These are phyloP conservation scores for Patellifolia procumbens DNA, from an alignment of 179 eudicot genomes.

Conservation along the genomic window DNA sequence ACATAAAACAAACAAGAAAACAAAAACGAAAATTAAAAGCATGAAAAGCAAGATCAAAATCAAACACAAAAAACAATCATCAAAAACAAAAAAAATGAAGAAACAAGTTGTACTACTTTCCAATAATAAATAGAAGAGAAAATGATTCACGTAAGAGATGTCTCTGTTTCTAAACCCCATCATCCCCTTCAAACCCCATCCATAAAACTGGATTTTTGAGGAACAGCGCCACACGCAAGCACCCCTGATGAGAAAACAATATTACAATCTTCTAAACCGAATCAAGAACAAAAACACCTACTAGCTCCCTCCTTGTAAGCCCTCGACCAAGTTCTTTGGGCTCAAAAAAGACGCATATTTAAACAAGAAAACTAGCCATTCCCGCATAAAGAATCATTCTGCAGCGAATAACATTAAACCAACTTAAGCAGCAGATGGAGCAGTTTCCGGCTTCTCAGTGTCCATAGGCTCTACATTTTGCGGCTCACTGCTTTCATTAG, in stretches of 20 bases:
- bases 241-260: constrained; percentile 11
- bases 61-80: too few relatives aligned
- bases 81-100: too few relatives aligned
- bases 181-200: constrained; percentile 24
- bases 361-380: neutral
- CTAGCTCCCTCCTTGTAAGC: constrained; percentile 2
- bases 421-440: constrained; percentile 29
- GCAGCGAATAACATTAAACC: neutral
- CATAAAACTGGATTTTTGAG: constrained; percentile 33
- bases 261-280: constrained; percentile 30
- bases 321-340: constrained; percentile 12
- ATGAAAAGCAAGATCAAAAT: too few relatives aligned
- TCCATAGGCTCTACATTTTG: constrained; percentile 37
- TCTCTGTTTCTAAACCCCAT: constrained; percentile 17
- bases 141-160: neutral
- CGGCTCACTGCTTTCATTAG: constrained; percentile 26
- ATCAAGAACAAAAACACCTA: constrained; percentile 19
- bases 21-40: too few relatives aligned
- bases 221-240: constrained; percentile 3
- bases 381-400: neutral
- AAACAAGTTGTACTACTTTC: too few relatives aligned
- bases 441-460: constrained; percentile 34
- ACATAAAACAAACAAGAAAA: too few relatives aligned
- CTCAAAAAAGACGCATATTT: constrained; percentile 7
- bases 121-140: constrained; percentile 11